phyloP scores from a whole-genome alignment of 371 early-diverging fungal genomes.

The Rhizopus delemar region DNA sequence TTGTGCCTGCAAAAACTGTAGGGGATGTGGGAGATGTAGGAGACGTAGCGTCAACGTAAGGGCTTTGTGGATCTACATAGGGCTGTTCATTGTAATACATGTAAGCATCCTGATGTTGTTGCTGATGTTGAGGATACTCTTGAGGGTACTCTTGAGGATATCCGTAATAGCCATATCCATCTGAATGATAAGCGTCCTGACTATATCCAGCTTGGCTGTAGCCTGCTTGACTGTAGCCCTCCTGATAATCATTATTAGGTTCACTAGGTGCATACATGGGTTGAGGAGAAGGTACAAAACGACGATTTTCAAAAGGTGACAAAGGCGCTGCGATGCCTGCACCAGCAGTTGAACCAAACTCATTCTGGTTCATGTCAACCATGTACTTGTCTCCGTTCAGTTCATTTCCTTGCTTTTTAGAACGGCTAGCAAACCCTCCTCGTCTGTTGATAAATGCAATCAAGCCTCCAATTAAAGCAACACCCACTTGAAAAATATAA shows the following conservation, averaged over 20 bases:
- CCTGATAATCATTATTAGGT: slow-evolving; percentile 19
- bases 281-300: slow-evolving; percentile 15
- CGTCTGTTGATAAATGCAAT: slow-evolving; percentile 40
- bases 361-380: slow-evolving; percentile 27
- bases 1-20: background rate
- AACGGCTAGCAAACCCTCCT: slow-evolving; percentile 31
- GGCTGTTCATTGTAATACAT: slow-evolving; percentile 1
- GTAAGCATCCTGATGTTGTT: background rate
- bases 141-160: background rate
- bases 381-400: slow-evolving; percentile 17
- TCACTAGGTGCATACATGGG: slow-evolving; percentile 3
- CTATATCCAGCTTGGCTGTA: slow-evolving; percentile 12
- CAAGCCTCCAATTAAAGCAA: slow-evolving; percentile 46
- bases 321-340: slow-evolving; percentile 17
- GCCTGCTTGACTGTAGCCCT: slow-evolving; percentile 4
- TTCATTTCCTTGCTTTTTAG: slow-evolving; percentile 13
- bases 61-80: slow-evolving; percentile 1
- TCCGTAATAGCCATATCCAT: slow-evolving; percentile 15
- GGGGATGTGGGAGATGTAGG: background rate
- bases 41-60: no score
- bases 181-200: slow-evolving; percentile 5
- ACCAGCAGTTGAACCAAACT: slow-evolving; percentile 16
- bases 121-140: background rate
- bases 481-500: slow-evolving; percentile 29
- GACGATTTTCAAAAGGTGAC: slow-evolving; percentile 26